Base-by-base conservation (phyloP, 441 rosid species). In the Pelargonium fulgidum region DNA sequence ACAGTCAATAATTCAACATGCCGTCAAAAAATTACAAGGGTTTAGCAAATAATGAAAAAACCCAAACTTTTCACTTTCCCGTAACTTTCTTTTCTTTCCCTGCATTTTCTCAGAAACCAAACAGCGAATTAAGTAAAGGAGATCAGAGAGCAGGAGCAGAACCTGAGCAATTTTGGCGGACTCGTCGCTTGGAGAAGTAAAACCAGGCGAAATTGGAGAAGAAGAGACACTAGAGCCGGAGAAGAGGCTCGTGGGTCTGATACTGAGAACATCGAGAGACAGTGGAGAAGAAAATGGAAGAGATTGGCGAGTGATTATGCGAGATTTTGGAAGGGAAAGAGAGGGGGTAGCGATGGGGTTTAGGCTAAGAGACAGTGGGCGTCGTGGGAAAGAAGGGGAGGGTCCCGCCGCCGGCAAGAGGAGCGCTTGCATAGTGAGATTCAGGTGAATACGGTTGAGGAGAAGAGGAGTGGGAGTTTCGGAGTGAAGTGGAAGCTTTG, bases 121-220 rank as follows among this genome's bases (percentile, higher is more conserved):
- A 59, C 36, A 66, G 17, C 13, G 45, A 26, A 62, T 33, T 14
- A 5, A 13, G 10, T 3, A n/a, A 33, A 8, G 4, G 20, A 14
- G 1, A 63, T 12, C 45, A 62, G 9, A 33, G 2, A 19, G 63
- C 56, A 16, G 22, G 64, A 61, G 20, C 33, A 19, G 11, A 61
- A 63, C 66, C 66, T 63, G 66, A 33, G 66, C 45, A 22, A 33
- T 4, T 63, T 14, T 63, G 44, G 45, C 66, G 45, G 66, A 63
- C 17, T n/a, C 45, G 66, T 33, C 66, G 19, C 4, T 33, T 63
- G 66, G 44, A 16, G 66, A 63, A 63, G 66, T 63, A 45, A 26
- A 63, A 16, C 44, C 45, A 4, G 66, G 14, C 19, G 66, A 36
- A 63, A 2, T 8, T 33, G 66, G 36, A 29, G 66, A 29, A 13